These are phyloP conservation scores for Lagenidium giganteum DNA, from an alignment of 352 stramenopile genomes.

Conservation along the genomic window DNA sequence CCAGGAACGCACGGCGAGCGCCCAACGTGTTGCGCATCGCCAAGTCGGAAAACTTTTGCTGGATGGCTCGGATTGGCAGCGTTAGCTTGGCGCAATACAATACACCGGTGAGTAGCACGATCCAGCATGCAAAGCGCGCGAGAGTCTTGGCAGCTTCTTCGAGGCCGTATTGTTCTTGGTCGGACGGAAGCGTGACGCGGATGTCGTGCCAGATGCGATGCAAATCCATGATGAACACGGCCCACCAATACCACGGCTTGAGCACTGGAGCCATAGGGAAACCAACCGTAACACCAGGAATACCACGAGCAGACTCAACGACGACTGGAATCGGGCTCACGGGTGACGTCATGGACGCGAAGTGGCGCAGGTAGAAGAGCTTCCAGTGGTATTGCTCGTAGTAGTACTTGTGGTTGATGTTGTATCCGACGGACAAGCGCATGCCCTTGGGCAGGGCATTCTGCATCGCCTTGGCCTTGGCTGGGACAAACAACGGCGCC, in stretches of 20 bases:
- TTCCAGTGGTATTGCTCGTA: constrained; percentile 89
- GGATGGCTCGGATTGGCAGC: constrained; percentile 52
- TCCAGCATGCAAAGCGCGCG: constrained; percentile 40
- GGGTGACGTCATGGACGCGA: constrained; percentile 82
- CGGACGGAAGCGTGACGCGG: constrained; percentile 57
- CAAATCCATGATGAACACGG: constrained; percentile 74
- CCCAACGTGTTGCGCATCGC: constrained; percentile 47
- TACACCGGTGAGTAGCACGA: constrained; percentile 51
- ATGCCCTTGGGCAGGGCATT: constrained; percentile 49
- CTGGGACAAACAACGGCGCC: constrained; percentile 61
- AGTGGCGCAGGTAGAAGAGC: constrained; percentile 79
- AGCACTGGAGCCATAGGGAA: constrained; percentile 85
- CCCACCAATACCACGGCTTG: constrained; percentile 89
- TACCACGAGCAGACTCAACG: constrained; percentile 69
- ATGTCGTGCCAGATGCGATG: constrained; percentile 84
- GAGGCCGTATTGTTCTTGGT: constrained; percentile 61
- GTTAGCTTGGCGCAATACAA: constrained; percentile 63
- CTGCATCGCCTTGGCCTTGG: constrained; percentile 31
- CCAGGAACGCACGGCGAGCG: constrained; percentile 39
- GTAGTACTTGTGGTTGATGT: constrained; percentile 91
- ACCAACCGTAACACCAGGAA: constrained; percentile 76
- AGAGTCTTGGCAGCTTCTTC: constrained; percentile 71
- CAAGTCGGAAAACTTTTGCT: constrained; percentile 54
- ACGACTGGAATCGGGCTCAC: constrained; percentile 84
- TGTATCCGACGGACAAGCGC: constrained; percentile 82